phyloP scores from a whole-genome alignment of 2,329 filamentous ascomycete species.

The Iodosphaeria phyllophila region DNA sequence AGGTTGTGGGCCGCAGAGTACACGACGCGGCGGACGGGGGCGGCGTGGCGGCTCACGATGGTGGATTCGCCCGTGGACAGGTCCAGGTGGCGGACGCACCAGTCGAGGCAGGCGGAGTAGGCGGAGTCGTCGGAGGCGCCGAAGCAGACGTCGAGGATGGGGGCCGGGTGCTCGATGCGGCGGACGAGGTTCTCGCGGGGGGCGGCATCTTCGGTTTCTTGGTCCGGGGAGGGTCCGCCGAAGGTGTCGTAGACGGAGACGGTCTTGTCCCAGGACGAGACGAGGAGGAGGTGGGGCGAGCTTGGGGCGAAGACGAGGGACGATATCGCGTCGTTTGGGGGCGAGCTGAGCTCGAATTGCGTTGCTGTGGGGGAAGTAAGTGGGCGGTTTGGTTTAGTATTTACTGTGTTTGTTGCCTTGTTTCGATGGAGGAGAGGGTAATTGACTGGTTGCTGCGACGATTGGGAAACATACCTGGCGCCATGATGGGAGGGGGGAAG shows the following conservation, averaged over 20 bases:
- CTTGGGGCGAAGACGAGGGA: slow-evolving; percentile 68
- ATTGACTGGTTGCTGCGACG: too few species aligned
- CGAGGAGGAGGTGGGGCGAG: slow-evolving; percentile 60
- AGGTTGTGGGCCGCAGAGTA: slow-evolving; percentile 65
- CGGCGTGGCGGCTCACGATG: slow-evolving; percentile 58
- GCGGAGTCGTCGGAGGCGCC: slow-evolving; percentile 67
- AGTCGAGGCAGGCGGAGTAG: slow-evolving; percentile 75
- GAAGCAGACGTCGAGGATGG: slow-evolving; percentile 83
- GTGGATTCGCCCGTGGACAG: slow-evolving; percentile 54
- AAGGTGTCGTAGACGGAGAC: slow-evolving; percentile 75
- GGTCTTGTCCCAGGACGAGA: slow-evolving; percentile 86
- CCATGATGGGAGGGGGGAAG: slow-evolving; percentile 5
- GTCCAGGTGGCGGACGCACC: slow-evolving; percentile 62
- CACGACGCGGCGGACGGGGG: slow-evolving; percentile 66
- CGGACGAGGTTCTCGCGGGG: slow-evolving; percentile 44
- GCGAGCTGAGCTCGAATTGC: slow-evolving; percentile 68
- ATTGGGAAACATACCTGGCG: slow-evolving; percentile 9
- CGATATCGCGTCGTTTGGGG: slow-evolving; percentile 76
- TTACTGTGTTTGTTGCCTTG: slow-evolving; percentile 6
- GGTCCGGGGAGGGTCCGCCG: slow-evolving; percentile 31
- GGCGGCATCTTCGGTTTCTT: slow-evolving; percentile 18
- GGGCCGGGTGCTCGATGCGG: slow-evolving; percentile 64
- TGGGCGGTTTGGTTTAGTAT: too few species aligned
- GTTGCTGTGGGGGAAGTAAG: slow-evolving; percentile 25
- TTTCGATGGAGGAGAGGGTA: neutral